phyloP scores from a whole-genome alignment of 2,329 filamentous ascomycete species.

The Tolypocladium inflatum region DNA sequence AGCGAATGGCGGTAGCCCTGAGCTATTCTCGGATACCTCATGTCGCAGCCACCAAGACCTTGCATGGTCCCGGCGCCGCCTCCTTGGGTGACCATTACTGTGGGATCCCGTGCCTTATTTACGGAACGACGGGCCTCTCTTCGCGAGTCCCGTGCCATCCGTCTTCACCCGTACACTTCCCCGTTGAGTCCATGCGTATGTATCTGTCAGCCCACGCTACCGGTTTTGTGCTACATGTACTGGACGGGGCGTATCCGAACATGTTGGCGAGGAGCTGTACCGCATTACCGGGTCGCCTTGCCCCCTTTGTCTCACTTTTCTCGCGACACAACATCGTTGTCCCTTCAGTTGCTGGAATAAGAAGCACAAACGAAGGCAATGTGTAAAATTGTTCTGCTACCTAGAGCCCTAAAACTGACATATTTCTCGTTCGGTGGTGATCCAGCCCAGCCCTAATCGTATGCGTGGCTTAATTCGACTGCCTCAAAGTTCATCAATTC shows the following conservation, averaged over 20 bases:
- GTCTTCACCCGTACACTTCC: background rate
- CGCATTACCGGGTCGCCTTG: background rate
- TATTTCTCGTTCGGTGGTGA: background rate
- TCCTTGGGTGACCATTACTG: background rate
- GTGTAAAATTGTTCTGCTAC: background rate
- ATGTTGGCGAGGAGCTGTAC: background rate
- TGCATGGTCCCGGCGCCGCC: background rate
- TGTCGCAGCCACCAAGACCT: too few species aligned
- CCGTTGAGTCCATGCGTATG: background rate
- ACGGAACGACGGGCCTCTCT: background rate
- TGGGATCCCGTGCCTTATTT: background rate
- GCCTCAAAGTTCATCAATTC: background rate
- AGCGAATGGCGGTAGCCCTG: too few species aligned
- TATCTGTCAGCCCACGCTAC: background rate
- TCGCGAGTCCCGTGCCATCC: background rate
- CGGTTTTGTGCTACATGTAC: background rate
- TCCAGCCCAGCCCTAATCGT: background rate
- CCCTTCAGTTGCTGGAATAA: too few species aligned
- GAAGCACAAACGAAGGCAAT: too few species aligned
- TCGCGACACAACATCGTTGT: background rate
- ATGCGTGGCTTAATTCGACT: background rate
- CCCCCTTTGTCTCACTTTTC: background rate
- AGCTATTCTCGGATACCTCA: too few species aligned
- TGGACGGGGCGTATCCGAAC: background rate
- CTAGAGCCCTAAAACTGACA: background rate